phyloP scores from a whole-genome alignment of 208 protist species.

The Giardia duodenalis region DNA sequence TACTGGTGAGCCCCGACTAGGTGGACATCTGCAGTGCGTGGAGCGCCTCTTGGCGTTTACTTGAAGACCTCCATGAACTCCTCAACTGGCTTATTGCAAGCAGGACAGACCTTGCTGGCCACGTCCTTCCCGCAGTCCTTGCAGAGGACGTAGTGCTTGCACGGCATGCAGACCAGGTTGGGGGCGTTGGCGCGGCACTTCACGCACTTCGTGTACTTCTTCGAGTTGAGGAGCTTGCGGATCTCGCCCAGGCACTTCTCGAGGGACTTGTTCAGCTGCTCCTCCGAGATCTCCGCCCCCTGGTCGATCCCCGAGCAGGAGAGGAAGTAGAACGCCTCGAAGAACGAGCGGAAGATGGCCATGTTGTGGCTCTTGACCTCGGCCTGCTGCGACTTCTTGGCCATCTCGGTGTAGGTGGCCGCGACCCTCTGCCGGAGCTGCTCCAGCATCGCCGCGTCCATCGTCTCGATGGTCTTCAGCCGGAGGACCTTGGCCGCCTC shows the following conservation, averaged over 20 bases:
- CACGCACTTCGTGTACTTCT: constrained; percentile 5
- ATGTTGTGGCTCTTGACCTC: too few species aligned
- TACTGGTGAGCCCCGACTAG: not conserved
- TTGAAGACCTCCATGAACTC: not conserved
- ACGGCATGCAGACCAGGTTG: not conserved
- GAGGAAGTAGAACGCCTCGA: not conserved
- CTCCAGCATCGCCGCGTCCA: too few species aligned
- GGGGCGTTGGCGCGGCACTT: not conserved
- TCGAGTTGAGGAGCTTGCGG: not conserved
- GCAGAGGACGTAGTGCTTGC: constrained; percentile 1
- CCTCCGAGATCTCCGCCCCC: not conserved
- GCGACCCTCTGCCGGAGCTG: too few species aligned
- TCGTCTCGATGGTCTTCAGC: too few species aligned
- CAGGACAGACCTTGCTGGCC: not conserved
- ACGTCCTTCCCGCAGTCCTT: not conserved
- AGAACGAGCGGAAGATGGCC: not conserved
- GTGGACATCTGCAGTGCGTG: too few species aligned
- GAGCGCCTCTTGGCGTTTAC: too few species aligned
- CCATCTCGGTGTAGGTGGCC: too few species aligned
- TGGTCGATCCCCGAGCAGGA: not conserved
- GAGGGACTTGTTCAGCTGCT: not conserved
- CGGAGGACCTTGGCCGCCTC: too few species aligned
- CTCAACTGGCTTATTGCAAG: not conserved
- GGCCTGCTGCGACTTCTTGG: too few species aligned
- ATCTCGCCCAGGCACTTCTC: not conserved